Evolutionary conservation across 2,329 filamentous ascomycete genomes (phyloP), one percentile per base, ranked within the genome.

Genomic region (Trichoderma endophyticum): DNA sequence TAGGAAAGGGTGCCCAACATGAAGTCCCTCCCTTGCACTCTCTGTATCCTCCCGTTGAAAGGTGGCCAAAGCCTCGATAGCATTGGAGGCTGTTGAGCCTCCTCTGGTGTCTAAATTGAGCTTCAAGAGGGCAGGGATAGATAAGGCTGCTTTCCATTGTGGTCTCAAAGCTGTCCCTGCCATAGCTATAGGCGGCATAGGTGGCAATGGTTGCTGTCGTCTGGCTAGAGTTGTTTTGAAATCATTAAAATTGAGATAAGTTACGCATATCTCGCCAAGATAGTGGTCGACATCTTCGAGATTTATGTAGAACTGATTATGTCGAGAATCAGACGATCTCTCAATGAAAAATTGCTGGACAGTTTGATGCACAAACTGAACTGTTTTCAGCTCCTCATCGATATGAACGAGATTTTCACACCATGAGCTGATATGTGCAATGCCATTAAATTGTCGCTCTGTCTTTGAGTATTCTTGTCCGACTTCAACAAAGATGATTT

Each of bases 171-270:
- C 63, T 30, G 63, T 54, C 6, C 15, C 48, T 5, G 70, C 61
- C 1, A 68, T 68, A 61, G 48, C 34, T 61, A 24, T 30, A 15
- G 61, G 62, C 2, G 62, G 60, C n/a, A 68, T 60, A 21, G n/a
- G 69, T 15, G 39, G 34, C 11, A 67, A 54, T 11, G 70, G 66
- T 30, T n/a, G 59, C 2, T 21, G 18, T 43, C 66, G 48, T 30
- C 32, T 39, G 15, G 71, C 71, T 18, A 81, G 4, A 8, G 79
- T 74, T 3, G 76, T 79, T 65, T 83, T 78, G 51, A 84, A 84
- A 56, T 83, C 80, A 48, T 77, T 80, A 64, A 82, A 82, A 11
- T 79, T 73, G 21, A 84, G 79, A 72, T 84, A 84, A 0, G 81
- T 81, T 15, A 83, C 59, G 72, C 82, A 83, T 59, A 82, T 77